Percentiles rank a stretch among this genome's conserved stretches.
Conservation (phyloP, 2,329 filamentous ascomycete genomes). For the Podosphaera xanthii region DNA sequence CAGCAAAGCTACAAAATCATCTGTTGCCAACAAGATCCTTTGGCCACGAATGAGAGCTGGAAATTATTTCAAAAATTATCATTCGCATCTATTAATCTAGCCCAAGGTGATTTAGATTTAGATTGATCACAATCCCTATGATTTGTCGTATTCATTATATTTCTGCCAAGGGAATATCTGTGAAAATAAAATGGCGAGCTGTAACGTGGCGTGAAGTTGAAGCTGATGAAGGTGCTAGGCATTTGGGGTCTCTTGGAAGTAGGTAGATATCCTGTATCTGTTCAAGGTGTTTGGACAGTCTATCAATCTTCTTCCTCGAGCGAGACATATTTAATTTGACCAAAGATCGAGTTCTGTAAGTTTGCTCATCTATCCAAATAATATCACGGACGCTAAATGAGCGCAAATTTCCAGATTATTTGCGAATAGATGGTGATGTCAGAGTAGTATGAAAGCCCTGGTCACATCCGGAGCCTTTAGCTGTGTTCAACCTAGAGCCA, state of each 20-base stretch:
- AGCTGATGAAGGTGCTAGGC: not conserved
- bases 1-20: not conserved
- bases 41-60: not conserved
- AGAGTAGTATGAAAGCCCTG: not conserved
- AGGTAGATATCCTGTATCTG: no score
- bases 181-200: not conserved
- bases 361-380: not conserved
- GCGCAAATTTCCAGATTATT: not conserved
- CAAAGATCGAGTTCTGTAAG: not conserved
- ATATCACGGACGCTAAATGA: not conserved
- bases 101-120: not conserved
- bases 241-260: not conserved
- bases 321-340: not conserved
- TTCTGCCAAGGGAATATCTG: not conserved
- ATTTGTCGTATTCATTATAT: not conserved
- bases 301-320: not conserved
- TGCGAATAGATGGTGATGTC: not conserved
- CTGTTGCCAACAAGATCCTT: not conserved
- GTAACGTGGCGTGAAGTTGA: not conserved
- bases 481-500: not conserved
- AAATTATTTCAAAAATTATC: not conserved
- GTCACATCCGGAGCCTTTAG: not conserved
- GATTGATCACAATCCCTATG: not conserved
- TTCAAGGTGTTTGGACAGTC: not conserved
- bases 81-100: not conserved